phyloP scores from a whole-genome alignment of 140 eudicot genomes.

The Erigeron philadelphicus region DNA sequence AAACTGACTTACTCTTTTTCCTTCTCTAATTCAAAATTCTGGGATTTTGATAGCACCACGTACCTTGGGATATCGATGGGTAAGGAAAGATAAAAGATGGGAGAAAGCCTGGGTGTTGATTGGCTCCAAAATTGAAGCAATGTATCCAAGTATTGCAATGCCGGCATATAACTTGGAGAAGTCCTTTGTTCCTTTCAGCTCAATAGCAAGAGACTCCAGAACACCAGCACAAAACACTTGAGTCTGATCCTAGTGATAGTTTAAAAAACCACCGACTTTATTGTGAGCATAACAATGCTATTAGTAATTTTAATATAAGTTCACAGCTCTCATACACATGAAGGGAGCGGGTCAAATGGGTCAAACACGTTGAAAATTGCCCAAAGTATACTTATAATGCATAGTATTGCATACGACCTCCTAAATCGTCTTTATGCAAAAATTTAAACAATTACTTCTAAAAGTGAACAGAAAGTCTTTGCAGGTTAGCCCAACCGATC shows the following conservation, averaged over 20 bases:
- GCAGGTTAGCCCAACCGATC: neutral
- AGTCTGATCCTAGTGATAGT: constrained; percentile 56
- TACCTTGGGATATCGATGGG: constrained; percentile 94
- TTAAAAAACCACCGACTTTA: neutral
- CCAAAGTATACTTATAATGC: too few relatives aligned
- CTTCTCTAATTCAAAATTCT: too few relatives aligned
- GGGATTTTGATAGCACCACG: neutral
- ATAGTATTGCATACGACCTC: neutral
- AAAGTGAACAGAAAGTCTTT: neutral
- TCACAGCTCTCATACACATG: neutral
- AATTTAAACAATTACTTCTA: neutral
- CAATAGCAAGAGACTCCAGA: constrained; percentile 55
- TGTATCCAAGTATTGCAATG: constrained; percentile 85
- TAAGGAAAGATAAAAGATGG: constrained; percentile 65
- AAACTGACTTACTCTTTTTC: too few relatives aligned
- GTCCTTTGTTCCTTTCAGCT: constrained; percentile 85
- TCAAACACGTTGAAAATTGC: neutral
- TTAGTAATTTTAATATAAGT: neutral
- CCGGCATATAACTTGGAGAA: constrained; percentile 83
- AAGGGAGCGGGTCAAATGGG: neutral
- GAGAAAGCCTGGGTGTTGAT: constrained; percentile 60
- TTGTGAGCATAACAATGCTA: constrained; percentile 12
- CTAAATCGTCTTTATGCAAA: neutral
- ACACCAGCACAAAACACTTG: constrained; percentile 62
- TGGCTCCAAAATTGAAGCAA: constrained; percentile 71